Conservation (phyloP, 352 stramenopile species). For the Phytophthora podocarpi region DNA sequence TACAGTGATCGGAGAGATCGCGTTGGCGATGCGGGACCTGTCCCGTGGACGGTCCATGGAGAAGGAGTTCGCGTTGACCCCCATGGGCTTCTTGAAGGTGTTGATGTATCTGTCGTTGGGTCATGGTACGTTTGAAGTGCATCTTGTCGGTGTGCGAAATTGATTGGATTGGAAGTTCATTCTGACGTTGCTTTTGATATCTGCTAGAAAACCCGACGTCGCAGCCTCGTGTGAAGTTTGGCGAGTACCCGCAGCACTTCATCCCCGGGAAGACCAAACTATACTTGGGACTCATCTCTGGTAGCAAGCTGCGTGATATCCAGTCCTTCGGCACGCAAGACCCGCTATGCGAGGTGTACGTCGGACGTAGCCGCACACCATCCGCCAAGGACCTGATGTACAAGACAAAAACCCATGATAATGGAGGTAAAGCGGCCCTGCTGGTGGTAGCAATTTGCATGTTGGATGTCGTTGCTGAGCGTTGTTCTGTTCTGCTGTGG, state of each 20-base stretch:
- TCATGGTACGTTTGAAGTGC: slow-evolving; percentile 46
- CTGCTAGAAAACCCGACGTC: slow-evolving; percentile 73
- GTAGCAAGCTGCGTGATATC: slow-evolving; percentile 76
- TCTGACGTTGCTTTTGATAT: background rate
- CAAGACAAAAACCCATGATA: slow-evolving; percentile 75
- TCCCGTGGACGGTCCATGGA: slow-evolving; percentile 79
- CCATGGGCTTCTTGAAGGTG: slow-evolving; percentile 72
- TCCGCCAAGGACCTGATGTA: slow-evolving; percentile 63
- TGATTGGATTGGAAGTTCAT: background rate
- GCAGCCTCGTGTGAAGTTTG: slow-evolving; percentile 64
- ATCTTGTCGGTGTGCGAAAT: background rate
- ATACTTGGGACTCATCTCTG: slow-evolving; percentile 65
- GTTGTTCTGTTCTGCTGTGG: background rate
- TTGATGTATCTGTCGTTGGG: slow-evolving; percentile 73
- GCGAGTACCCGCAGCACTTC: slow-evolving; percentile 78
- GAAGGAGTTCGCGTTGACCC: slow-evolving; percentile 77
- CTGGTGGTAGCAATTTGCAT: background rate
- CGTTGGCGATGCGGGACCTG: slow-evolving; percentile 68
- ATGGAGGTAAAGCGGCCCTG: slow-evolving; percentile 57
- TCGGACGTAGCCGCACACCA: slow-evolving; percentile 55
- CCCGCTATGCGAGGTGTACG: slow-evolving; percentile 72
- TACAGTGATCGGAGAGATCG: slow-evolving; percentile 74
- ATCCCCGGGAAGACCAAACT: slow-evolving; percentile 77
- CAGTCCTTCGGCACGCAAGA: slow-evolving; percentile 82
- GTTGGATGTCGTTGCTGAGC: background rate